Base-by-base conservation (phyloP, 768 basidiomycete genomes). In the Mycena capillaripes region DNA sequence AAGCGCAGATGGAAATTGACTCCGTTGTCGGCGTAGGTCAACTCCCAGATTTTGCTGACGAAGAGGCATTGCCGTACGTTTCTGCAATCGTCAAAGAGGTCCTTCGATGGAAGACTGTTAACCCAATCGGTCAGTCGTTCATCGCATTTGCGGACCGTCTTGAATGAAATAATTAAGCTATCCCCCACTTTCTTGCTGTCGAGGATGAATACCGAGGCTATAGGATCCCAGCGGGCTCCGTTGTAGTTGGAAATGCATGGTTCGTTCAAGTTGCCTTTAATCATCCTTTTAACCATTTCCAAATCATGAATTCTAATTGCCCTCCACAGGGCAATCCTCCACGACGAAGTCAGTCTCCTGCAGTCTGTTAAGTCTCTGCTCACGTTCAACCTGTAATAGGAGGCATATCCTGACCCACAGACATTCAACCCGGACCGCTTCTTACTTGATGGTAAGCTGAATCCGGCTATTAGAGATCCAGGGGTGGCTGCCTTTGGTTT, bases 401-500 rank as follows among this genome's bases (percentile, higher is more conserved):
- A 25, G 1, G 76, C 73, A 42, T 82, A 77, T 66, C 79, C 79
- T 9, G 77, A 82, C 53, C 82, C 82, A 14, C 70, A 77, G 16
- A 32, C 25, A 21, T 82, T 82, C 68, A 76, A 75, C 30, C 81
- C 81, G 6, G 81, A 82, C 27, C 80, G 79, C 38, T 81, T 75
- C 52, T 71, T 78, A 14, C 40, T 62, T 21, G 53, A 72, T 14
- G 71, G 71, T 5, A 50, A 72, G 34, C 58, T 62, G 19, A 66
- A 72, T 48, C 65, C 50, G 3, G 38, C 29, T 16, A 32, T 61
- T 5, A 25, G 34, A 3, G 42, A 42, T 30, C 65, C 71, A 2
- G 58, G 62, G n/a, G 27, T 25, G 27, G 62, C 14, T 1, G 71
- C 52, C 10, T 72, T 72, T 40, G 66, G 71, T 2, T 72, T 72